Conservation (phyloP, 257 asterid genomes). For the Ehretia macrophylla region DNA sequence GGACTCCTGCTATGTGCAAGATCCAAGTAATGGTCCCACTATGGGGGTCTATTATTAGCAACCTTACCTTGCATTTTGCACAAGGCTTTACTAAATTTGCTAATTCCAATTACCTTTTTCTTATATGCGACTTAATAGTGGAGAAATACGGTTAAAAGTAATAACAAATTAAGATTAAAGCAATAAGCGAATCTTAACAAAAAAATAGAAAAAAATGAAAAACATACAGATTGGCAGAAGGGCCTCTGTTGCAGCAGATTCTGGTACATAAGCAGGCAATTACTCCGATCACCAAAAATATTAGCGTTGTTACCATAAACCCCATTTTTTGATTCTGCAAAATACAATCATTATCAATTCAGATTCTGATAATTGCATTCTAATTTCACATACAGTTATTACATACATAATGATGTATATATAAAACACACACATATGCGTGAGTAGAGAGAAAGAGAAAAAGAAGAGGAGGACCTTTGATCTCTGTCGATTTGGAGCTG, state of each 20-base stretch:
- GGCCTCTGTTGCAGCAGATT: constrained; percentile 95
- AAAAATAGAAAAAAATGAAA: background rate
- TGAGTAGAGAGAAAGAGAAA: background rate
- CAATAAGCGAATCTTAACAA: background rate
- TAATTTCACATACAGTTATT: background rate
- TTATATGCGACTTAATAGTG: too few relatives aligned
- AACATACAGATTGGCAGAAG: constrained; percentile 86
- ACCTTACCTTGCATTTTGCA: too few relatives aligned
- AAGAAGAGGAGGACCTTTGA: background rate
- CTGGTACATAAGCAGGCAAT: constrained; percentile 69
- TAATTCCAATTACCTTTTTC: too few relatives aligned
- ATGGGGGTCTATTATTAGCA: too few relatives aligned
- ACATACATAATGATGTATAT: too few relatives aligned
- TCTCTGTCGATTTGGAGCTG: background rate
- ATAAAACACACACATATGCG: background rate
- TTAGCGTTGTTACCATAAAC: constrained; percentile 73
- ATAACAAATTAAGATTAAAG: too few relatives aligned
- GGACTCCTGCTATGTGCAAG: too few relatives aligned
- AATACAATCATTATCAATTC: too few relatives aligned
- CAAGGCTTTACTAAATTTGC: too few relatives aligned
- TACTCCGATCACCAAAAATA: constrained; percentile 64
- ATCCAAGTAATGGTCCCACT: too few relatives aligned
- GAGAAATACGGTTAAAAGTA: too few relatives aligned
- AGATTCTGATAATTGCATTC: background rate
- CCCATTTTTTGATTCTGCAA: constrained; percentile 43